phyloP scores from a whole-genome alignment of 352 stramenopile genomes.

The Globisporangium recalcitrans region DNA sequence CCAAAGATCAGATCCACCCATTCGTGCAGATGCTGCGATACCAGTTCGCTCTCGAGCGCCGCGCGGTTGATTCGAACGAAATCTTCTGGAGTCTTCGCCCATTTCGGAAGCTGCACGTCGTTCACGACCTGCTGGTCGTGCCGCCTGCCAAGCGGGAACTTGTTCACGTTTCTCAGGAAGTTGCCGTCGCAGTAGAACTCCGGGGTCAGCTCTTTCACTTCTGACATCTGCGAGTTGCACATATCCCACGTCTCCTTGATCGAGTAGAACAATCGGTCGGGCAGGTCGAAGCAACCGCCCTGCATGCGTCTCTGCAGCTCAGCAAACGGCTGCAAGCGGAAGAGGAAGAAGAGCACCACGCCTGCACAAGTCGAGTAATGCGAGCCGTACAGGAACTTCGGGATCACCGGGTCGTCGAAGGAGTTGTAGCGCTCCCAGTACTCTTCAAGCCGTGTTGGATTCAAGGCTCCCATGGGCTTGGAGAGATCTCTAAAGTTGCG shows the following conservation, averaged over 20 bases:
- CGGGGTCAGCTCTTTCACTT: slow-evolving; percentile 99
- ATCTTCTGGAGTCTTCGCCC: slow-evolving; percentile 92
- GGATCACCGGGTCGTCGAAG: slow-evolving; percentile 86
- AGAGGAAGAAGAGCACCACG: slow-evolving; percentile 98
- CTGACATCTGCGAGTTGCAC: slow-evolving; percentile 95
- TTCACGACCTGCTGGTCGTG: slow-evolving; percentile 78
- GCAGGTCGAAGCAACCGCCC: slow-evolving; percentile 95
- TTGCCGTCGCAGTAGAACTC: slow-evolving; percentile 95
- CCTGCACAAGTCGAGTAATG: slow-evolving; percentile 97
- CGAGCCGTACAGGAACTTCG: slow-evolving; percentile 86
- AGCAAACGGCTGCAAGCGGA: slow-evolving; percentile 98
- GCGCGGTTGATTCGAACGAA: slow-evolving; percentile 96
- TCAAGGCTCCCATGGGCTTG: slow-evolving; percentile 98
- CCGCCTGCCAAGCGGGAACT: slow-evolving; percentile 92
- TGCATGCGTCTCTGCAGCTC: slow-evolving; percentile 95
- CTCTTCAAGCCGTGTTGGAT: slow-evolving; percentile 87
- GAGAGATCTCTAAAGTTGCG: slow-evolving; percentile 95
- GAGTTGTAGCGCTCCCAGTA: slow-evolving; percentile 95
- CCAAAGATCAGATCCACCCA: slow-evolving; percentile 99
- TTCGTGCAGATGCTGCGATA: slow-evolving; percentile 95
- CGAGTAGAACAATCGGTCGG: slow-evolving; percentile 96
- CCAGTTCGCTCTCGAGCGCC: slow-evolving; percentile 97
- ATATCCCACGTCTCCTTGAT: slow-evolving; percentile 96
- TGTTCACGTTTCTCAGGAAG: slow-evolving; percentile 96
- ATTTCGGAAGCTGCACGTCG: slow-evolving; percentile 96